A percentile compares a stretch with the other conserved stretches of the same genome.
Evolutionary conservation across 2,329 filamentous ascomycete genomes (phyloP).

Genomic region (Calonectria pteridis): DNA sequence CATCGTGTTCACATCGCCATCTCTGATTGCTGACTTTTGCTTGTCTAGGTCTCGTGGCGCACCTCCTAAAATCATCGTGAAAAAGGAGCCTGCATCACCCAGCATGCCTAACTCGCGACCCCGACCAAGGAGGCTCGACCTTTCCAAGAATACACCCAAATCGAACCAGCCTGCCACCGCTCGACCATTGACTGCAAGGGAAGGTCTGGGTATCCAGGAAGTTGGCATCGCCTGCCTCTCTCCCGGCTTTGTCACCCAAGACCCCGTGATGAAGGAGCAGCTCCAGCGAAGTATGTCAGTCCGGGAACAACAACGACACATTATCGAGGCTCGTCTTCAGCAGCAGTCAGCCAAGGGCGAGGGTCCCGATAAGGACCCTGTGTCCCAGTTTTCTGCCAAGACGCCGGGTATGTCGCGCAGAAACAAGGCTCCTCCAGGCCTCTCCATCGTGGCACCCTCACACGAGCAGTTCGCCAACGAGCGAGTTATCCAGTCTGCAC

Average conservation of each 20-base stretch:
- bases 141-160: constrained; percentile 73
- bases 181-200: constrained; percentile 83
- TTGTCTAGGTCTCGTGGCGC: constrained; percentile 60
- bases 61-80: constrained; percentile 88
- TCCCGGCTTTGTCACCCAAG: constrained; percentile 94
- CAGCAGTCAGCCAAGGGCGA: constrained; percentile 87
- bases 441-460: constrained; percentile 95
- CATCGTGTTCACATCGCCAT: not conserved
- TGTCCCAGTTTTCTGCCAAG: constrained; percentile 69
- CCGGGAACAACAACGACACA: constrained; percentile 91
- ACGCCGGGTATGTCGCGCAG: constrained; percentile 80
- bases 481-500: constrained; percentile 95
- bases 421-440: constrained; percentile 86
- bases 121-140: constrained; percentile 81
- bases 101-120: constrained; percentile 80
- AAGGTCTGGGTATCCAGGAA: constrained; percentile 87
- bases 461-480: constrained; percentile 94
- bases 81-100: constrained; percentile 94
- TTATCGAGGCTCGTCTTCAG: constrained; percentile 92
- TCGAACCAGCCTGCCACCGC: constrained; percentile 70
- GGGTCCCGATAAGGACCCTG: constrained; percentile 69
- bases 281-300: constrained; percentile 94
- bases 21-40: constrained; percentile 30
- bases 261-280: constrained; percentile 96
- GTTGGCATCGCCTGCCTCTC: constrained; percentile 95